Evolutionary conservation across 441 rosid species (phyloP), one percentile per base, ranked within the genome.

Genomic region (Erodium texanum): DNA sequence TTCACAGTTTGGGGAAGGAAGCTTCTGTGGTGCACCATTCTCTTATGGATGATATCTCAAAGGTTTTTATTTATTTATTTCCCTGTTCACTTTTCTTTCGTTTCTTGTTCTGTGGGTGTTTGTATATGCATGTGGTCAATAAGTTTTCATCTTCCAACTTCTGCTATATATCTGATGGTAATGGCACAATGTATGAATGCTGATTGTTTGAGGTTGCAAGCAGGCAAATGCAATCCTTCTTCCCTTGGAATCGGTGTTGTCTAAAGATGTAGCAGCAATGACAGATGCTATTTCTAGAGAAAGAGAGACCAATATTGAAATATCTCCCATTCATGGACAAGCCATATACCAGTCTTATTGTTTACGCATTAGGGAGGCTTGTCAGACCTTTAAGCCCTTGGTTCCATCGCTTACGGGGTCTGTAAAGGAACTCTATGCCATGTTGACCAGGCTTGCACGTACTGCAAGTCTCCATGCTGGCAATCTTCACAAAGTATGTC

Each of bases 391-490:
- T 74, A 85, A 81, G 75, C 89, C 88, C 36, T 77, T 80, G 77
- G 81, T 87, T 69, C 89, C 89, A 71, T 81, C 96, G 68, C 80
- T 84, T 67, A 61, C 76, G 65, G 66, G 58, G 73, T 84, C 93
- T 32, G 96, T 85, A 73, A 83, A 83, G 83, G 96, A 79, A 73
- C 82, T 93, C 22, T 79, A 84, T 79, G 79, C 81, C 61, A 80
- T 91, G 80, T 72, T 89, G 74, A 82, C 80, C 54, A 89, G 82
- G 84, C 96, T 93, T 70, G 97, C 96, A 36, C 85, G 83, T 74
- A 82, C 92, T 70, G 97, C 99, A 73, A 88, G 96, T 83, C 85
- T 88, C 45, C 97, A 89, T 78, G 90, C 98, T 22, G 95, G 96
- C 67, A 89, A 87, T 82, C 89, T 92, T 71, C 91, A 89, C 72